Percentiles rank a stretch among this genome's conserved stretches.
These are phyloP conservation scores for Termitomyces sp. DNA, from an alignment of 768 basidiomycete species.

Conservation along the genomic window DNA sequence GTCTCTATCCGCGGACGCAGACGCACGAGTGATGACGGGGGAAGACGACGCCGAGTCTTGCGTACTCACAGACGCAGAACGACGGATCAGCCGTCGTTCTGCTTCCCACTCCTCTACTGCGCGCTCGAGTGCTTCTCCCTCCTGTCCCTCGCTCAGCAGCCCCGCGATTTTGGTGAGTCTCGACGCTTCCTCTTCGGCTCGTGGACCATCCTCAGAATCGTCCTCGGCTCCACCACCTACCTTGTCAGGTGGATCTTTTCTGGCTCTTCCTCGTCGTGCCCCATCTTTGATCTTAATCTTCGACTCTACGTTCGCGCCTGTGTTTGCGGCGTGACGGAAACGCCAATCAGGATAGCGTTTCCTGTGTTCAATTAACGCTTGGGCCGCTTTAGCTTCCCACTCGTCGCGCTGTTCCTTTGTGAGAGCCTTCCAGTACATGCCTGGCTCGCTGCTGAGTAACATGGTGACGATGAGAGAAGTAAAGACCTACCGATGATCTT, in stretches of 20 bases:
- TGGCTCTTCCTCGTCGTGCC: conserved; percentile 5
- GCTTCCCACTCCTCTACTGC: conserved; percentile 63
- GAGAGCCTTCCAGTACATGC: conserved; percentile 71
- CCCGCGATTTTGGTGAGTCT: conserved; percentile 65
- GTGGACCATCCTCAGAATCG: neutral
- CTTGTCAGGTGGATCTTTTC: conserved; percentile 15
- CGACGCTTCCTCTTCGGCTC: conserved; percentile 30
- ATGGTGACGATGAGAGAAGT: neutral
- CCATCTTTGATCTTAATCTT: conserved; percentile 25
- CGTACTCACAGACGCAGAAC: neutral
- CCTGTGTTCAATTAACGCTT: conserved; percentile 70
- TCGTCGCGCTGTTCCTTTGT: conserved; percentile 59
- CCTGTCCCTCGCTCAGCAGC: conserved; percentile 61
- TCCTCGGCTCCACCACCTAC: conserved; percentile 23
- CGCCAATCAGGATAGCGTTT: conserved; percentile 77
- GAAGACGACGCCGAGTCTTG: neutral
- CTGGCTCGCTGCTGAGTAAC: conserved; percentile 24
- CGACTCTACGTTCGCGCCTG: conserved; percentile 23
- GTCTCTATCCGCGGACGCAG: neutral
- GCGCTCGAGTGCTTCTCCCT: conserved; percentile 51
- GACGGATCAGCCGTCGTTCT: conserved; percentile 8
- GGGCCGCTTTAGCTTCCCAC: conserved; percentile 71
- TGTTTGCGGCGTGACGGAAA: conserved; percentile 59
- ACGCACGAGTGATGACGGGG: neutral
- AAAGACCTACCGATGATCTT: conserved; percentile 66